These are phyloP conservation scores for Maudiozyma barnettii DNA, from an alignment of 805 yeast species.

Conservation along the genomic window DNA sequence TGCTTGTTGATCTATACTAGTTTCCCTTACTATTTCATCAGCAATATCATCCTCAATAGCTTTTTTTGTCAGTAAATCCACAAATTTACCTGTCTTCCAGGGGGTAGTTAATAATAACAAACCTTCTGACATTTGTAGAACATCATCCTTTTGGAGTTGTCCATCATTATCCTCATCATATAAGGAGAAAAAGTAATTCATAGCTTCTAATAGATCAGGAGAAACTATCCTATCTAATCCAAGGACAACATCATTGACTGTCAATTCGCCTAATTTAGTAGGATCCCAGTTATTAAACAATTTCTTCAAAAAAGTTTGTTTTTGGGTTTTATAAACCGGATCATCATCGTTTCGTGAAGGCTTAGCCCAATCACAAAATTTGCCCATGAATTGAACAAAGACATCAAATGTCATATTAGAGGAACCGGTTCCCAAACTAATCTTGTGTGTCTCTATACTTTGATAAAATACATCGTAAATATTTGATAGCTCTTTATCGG, in stretches of 20 bases:
- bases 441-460: slow-evolving; percentile 57
- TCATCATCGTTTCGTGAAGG: slow-evolving; percentile 31
- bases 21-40: slow-evolving; percentile 40
- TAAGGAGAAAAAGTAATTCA: slow-evolving; percentile 69
- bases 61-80: slow-evolving; percentile 55
- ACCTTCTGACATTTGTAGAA: slow-evolving; percentile 81
- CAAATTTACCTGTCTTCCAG: slow-evolving; percentile 61
- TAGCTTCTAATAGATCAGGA: slow-evolving; percentile 65
- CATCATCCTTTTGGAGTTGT: slow-evolving; percentile 64
- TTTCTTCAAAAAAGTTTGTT: slow-evolving; percentile 46
- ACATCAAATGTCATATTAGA: slow-evolving; percentile 68
- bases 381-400: slow-evolving; percentile 65
- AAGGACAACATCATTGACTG: slow-evolving; percentile 56
- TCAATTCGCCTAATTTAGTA: slow-evolving; percentile 43
- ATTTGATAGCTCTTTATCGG: slow-evolving; percentile 50
- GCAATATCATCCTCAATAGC: slow-evolving; percentile 62
- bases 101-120: slow-evolving; percentile 73
- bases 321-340: slow-evolving; percentile 24
- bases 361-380: slow-evolving; percentile 68
- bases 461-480: slow-evolving; percentile 79
- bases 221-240: slow-evolving; percentile 67
- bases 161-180: slow-evolving; percentile 57
- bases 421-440: slow-evolving; percentile 42
- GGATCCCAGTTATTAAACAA: slow-evolving; percentile 66
- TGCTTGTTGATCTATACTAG: slow-evolving; percentile 23